Conservation (phyloP, 208 protist species). For the Crithidia sp. region DNA sequence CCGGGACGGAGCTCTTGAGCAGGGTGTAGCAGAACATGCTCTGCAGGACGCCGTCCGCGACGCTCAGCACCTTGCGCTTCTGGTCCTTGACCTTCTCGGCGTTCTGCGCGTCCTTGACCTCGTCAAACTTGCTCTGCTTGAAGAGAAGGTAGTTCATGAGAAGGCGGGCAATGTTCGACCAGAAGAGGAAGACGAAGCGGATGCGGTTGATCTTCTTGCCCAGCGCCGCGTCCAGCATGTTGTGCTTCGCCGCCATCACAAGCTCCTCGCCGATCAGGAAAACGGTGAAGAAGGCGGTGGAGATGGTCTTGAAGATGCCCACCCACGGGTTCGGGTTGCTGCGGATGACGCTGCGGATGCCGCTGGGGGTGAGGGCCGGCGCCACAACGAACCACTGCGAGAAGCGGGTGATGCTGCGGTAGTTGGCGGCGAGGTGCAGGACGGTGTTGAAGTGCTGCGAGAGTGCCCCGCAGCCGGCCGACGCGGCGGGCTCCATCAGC, state of each 20-base stretch:
- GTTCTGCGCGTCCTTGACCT: constrained; percentile 45
- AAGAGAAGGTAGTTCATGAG: constrained; percentile 67
- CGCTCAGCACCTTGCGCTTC: constrained; percentile 56
- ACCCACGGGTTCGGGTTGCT: constrained; percentile 44
- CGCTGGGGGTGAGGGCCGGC: constrained; percentile 56
- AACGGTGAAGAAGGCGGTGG: constrained; percentile 69
- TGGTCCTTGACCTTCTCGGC: constrained; percentile 59
- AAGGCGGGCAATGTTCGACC: constrained; percentile 76
- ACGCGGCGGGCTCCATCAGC: constrained; percentile 43
- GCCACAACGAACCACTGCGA: constrained; percentile 72
- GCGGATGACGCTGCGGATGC: constrained; percentile 45
- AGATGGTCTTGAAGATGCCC: constrained; percentile 61
- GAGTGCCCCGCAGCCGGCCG: constrained; percentile 42
- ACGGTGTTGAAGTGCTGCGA: constrained; percentile 55
- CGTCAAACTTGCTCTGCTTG: constrained; percentile 51
- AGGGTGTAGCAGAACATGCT: constrained; percentile 81
- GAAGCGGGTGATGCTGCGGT: constrained; percentile 75
- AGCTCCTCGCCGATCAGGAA: constrained; percentile 83
- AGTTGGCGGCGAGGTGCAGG: constrained; percentile 61
- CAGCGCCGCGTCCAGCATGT: constrained; percentile 40
- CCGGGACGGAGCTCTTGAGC: constrained; percentile 59
- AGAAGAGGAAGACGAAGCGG: constrained; percentile 85
- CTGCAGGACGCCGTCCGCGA: constrained; percentile 65
- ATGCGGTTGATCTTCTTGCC: constrained; percentile 64
- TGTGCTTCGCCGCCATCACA: constrained; percentile 58